Base-by-base conservation (phyloP, 2,329 filamentous ascomycete genomes). In the Dactylonectria estremocensis region DNA sequence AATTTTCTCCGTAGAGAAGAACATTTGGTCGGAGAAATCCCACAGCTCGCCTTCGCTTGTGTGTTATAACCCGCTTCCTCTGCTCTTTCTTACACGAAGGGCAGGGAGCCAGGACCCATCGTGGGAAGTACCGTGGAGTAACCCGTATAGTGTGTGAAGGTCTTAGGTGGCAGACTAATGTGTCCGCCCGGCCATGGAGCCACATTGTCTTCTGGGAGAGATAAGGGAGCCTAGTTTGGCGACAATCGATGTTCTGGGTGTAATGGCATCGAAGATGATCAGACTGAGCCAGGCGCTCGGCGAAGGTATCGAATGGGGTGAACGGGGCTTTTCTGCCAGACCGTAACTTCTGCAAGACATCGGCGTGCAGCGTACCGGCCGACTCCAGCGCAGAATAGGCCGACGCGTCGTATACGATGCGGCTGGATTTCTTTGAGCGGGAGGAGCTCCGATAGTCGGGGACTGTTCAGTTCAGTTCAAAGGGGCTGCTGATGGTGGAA, bases 1-100 rank as follows among this genome's bases (percentile, higher is more conserved):
- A 57, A 22, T 57, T 11, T 11, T 64, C 61, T 57, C 61, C 43
- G 37, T 64, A 64, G 18, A 61, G 49, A 40, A 61, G 58, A 13
- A 61, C 33, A 16, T 43, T 52, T 18, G 14, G 18, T 24, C 58
- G 46, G 31, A 61, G 45, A 24, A 53, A 28, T 16, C 58, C 59
- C 46, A 24, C 13, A n/a, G 18, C 18, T 46, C 16, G 35, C 18
- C 9, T 28, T 24, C 49, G 35, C 28, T 54, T 61, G 22, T 20
- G 18, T 24, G 24, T 35, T 18, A 11, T 31, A 16, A 14, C 18
- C 16, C 20, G 37, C 9, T 22, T 24, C 20, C 28, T 28, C 14
- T 48, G 24, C 7, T 57, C 54, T 22, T 31, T 18, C 53, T 56
- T 40, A 22, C 53, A 56, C 6, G 6, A 20, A 16, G 53, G 31